These are phyloP conservation scores for Babjeviella inositovora DNA, from an alignment of 805 yeast genomes.

Conservation along the genomic window DNA sequence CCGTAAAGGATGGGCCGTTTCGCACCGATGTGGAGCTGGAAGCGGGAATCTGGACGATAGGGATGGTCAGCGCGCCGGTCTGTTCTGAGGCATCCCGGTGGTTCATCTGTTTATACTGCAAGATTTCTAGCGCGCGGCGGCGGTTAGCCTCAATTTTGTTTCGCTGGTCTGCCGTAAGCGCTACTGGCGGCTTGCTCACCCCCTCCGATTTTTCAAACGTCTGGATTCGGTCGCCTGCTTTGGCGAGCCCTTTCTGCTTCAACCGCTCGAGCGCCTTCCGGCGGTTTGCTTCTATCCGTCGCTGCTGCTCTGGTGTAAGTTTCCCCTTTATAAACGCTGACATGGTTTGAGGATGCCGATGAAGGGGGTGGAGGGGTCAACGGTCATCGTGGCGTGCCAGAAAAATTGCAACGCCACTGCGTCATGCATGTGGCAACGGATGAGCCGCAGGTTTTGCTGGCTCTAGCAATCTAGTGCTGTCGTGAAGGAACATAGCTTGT, in stretches of 20 bases:
- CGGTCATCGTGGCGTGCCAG: too few species aligned
- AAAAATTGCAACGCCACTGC: too few species aligned
- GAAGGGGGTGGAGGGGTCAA: too few species aligned
- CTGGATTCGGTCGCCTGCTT: constrained; percentile 1
- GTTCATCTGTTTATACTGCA: constrained; percentile 14
- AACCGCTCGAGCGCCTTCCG: constrained; percentile 44
- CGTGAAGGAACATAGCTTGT: too few species aligned
- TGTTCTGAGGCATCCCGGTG: constrained; percentile 17
- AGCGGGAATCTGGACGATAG: constrained; percentile 1
- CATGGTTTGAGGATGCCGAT: too few species aligned
- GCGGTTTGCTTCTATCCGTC: constrained; percentile 35
- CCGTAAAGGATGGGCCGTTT: constrained; percentile 5
- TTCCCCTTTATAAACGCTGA: too few species aligned
- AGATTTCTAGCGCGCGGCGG: constrained; percentile 30
- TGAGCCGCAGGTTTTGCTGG: too few species aligned
- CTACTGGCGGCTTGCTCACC: constrained; percentile 6
- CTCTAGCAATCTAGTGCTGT: too few species aligned
- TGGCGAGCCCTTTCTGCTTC: constrained; percentile 17
- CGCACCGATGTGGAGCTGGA: background rate
- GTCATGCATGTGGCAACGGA: too few species aligned
- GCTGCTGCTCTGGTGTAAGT: constrained; percentile 12
- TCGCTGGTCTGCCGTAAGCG: constrained; percentile 30
- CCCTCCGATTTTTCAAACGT: background rate
- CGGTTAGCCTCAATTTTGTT: constrained; percentile 34
- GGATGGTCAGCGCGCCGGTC: constrained; percentile 1